Evolutionary conservation across 768 basidiomycete genomes (phyloP), one percentile per base, ranked within the genome.

Genomic region (Macrolepiota fuliginosa): DNA sequence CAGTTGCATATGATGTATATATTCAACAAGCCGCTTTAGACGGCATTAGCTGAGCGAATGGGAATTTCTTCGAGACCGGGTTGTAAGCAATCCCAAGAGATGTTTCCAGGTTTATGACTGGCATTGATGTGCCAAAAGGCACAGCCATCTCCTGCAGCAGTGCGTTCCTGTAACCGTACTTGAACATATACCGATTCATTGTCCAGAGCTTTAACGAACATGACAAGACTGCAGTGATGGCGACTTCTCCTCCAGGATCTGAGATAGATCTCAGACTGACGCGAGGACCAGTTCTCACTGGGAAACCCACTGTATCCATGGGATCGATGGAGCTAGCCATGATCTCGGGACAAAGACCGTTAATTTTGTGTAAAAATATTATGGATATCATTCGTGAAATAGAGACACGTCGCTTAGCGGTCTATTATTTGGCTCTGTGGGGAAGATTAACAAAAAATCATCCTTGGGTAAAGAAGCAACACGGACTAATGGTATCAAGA

Each of bases 1-100:
- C 54, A 51, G 55, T 58, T 29, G 60, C 36, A 52, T 19, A 65
- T 60, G 55, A 64, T 54, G 62, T 65, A 68, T 66, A 69, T 69
- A 64, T 50, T 58, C 56, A 54, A 61, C 32, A 49, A 24, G 54
- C 53, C 56, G 54, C 32, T 59, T 49, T 54, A 46, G 54, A 52
- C 53, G 62, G 45, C 40, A 47, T 53, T 61, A 46, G 36, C 17
- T 61, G 64, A 51, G 32, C 29, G 24, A 54, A 39, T 49, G 47
- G 39, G 24, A 54, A 54, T 24, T 39, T 51, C 51, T 47, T 40
- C 47, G 42, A 54, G 35, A 27, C 54, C 39, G 25, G 56, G 65
- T 58, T 66, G 62, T 63, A 65, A 60, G 59, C 15, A 29, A 47
- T 35, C 39, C 63, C 32, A 56, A 55, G 46, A 45, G n/a, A 42